Base-by-base conservation (phyloP, 768 basidiomycete genomes). In the Floccularia luteovirens region DNA sequence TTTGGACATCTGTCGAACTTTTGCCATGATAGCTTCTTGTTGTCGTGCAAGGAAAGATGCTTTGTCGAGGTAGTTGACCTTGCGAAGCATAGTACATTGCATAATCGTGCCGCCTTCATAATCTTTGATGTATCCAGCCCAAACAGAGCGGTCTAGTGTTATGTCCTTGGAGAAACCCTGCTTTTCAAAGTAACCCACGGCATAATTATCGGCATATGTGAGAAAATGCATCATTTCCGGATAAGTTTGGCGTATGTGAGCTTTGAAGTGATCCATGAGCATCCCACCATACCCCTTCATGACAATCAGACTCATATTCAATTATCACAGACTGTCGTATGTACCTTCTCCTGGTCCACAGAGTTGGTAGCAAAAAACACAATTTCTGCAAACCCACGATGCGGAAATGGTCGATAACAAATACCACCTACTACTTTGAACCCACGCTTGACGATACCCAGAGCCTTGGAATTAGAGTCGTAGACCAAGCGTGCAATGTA, bases 61-160 rank as follows among this genome's bases (percentile, higher is more conserved):
- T 44, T 89, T 90, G 48, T 85, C 71, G 44, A 93, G 70, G 54
- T 98, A 99, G 55, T 91, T 79, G 46, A 98, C 79, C 56, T 88
- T 90, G 38, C 75, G 79, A n/a, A 99, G 61, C 88, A 99, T 84
- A 4, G 84, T 84, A 55, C 96, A 99, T 59, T 93, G 90, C 93
- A 99, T 97, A 64, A 98, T 91, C 32, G 94, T 99, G 13, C 90
- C 93, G 28, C 94, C 94, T 60, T 99, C 96, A 61, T 99, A 99
- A 58, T 99, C 96, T 59, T 98, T 99, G 78, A 99, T 98, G 60
- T 99, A 98, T 8, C 93, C 96, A 0, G 94, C 93, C 96, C 96
- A 99, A 5, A 84, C 71, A 1, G 86, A 79, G 31, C 93, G 76
- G 44, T 84, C 83, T n/a, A 96, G 74, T 0, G 86, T 84, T 45